A percentile compares a stretch with the other conserved stretches of the same genome.
These are phyloP conservation scores for Coemansia sp. DNA, from an alignment of 192 early-diverging fungal genomes.

Conservation along the genomic window DNA sequence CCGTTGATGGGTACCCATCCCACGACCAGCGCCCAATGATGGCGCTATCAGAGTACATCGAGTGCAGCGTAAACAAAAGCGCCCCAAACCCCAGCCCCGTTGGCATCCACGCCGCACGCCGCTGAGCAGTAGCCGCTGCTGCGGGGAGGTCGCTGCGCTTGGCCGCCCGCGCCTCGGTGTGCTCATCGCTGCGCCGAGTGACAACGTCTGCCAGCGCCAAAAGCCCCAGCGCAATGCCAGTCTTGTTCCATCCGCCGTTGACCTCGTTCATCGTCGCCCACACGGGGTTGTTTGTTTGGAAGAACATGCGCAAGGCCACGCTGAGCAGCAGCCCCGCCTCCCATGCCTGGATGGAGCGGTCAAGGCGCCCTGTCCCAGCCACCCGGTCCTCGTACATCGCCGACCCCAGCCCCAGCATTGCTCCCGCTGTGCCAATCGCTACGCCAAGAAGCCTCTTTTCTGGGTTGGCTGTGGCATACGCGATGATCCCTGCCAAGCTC, in stretches of 20 bases:
- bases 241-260: constrained; percentile 71
- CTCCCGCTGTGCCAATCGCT: constrained; percentile 59
- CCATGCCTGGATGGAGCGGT: constrained; percentile 64
- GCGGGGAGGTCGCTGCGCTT: constrained; percentile 36
- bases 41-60: constrained; percentile 73
- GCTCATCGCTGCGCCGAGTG: constrained; percentile 39
- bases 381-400: constrained; percentile 57
- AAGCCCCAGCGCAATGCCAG: constrained; percentile 61
- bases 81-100: constrained; percentile 63
- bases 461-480: constrained; percentile 61
- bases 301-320: constrained; percentile 69
- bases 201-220: constrained; percentile 60
- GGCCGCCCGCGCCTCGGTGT: constrained; percentile 22
- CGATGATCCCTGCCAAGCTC: constrained; percentile 62
- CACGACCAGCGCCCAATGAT: constrained; percentile 73
- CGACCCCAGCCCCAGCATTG: constrained; percentile 58
- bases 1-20: constrained; percentile 71
- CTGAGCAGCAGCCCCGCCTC: constrained; percentile 65
- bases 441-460: constrained; percentile 59
- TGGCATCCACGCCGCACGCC: constrained; percentile 45
- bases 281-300: constrained; percentile 77
- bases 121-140: background rate
- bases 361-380: constrained; percentile 57
- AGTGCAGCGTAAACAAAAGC: constrained; percentile 70
- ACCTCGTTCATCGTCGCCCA: constrained; percentile 78